These are phyloP conservation scores for Lyophyllum decastes DNA, from an alignment of 768 basidiomycete species.

Conservation along the genomic window DNA sequence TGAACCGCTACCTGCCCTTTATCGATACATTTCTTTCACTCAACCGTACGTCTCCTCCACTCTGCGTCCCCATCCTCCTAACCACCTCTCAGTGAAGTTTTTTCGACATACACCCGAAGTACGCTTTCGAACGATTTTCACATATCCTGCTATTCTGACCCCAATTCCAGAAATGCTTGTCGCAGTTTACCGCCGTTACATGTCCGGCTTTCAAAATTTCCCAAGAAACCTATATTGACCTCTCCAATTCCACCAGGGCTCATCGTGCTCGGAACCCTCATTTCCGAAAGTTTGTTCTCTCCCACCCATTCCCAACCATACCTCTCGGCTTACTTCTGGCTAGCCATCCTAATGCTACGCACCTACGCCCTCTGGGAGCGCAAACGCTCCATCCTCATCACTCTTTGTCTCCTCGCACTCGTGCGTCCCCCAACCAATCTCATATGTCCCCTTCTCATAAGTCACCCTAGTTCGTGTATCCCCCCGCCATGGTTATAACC, in stretches of 20 bases:
- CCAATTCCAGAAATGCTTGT: slow-evolving; percentile 21
- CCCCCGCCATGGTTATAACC: slow-evolving; percentile 31
- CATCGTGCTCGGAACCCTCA: slow-evolving; percentile 35
- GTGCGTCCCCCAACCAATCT: slow-evolving; percentile 15
- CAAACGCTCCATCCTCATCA: slow-evolving; percentile 31
- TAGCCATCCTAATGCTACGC: slow-evolving; percentile 41
- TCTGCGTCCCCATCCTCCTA: not conserved
- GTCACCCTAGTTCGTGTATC: slow-evolving; percentile 27
- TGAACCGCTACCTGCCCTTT: slow-evolving; percentile 42
- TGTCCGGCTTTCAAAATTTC: slow-evolving; percentile 16
- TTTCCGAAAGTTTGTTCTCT: slow-evolving; percentile 34
- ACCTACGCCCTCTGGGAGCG: slow-evolving; percentile 48
- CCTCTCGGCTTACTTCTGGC: too few relatives aligned
- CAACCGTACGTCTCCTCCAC: slow-evolving; percentile 22
- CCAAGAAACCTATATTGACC: not conserved
- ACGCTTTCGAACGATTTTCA: not conserved
- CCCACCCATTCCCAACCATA: not conserved
- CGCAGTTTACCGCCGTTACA: slow-evolving; percentile 29
- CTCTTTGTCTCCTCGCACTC: slow-evolving; percentile 27
- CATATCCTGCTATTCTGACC: not conserved
- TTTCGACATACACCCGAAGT: slow-evolving; percentile 9
- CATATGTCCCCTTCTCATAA: not conserved
- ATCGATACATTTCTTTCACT: slow-evolving; percentile 37
- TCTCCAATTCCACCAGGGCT: slow-evolving; percentile 21
- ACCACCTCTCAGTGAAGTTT: slow-evolving; percentile 7